phyloP scores from a whole-genome alignment of 306 rosid genomes.

The Amphicarpaea edgeworthii region DNA sequence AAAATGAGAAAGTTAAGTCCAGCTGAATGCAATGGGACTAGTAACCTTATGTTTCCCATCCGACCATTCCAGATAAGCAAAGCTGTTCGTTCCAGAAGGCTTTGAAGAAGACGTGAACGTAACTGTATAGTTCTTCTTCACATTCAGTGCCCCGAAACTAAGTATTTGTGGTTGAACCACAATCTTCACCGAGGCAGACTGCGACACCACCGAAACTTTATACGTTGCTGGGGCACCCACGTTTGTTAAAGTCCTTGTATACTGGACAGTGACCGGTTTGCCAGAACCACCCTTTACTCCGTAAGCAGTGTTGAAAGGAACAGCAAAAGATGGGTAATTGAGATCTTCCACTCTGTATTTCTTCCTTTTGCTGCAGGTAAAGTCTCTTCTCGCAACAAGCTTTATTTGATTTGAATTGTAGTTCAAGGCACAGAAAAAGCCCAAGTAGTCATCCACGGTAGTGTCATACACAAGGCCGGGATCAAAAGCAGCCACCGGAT shows the following conservation, averaged over 20 bases:
- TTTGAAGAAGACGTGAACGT: slow-evolving; percentile 60
- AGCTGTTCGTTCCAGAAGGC: slow-evolving; percentile 73
- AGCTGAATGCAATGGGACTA: slow-evolving; percentile 82
- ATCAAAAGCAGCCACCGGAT: slow-evolving; percentile 84
- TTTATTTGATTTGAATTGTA: slow-evolving; percentile 64
- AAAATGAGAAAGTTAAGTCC: slow-evolving; percentile 60
- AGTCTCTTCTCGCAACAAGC: slow-evolving; percentile 53
- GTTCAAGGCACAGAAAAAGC: slow-evolving; percentile 83
- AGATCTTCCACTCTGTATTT: slow-evolving; percentile 71
- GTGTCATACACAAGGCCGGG: slow-evolving; percentile 89
- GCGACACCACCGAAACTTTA: slow-evolving; percentile 58
- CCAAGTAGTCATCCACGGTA: slow-evolving; percentile 67
- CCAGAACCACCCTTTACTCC: slow-evolving; percentile 55
- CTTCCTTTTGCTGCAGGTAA: slow-evolving; percentile 61
- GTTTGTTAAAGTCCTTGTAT: slow-evolving; percentile 76
- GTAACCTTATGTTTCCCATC: slow-evolving; percentile 84
- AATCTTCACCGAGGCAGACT: slow-evolving; percentile 65
- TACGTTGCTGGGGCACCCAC: slow-evolving; percentile 74
- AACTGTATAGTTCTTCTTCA: slow-evolving; percentile 77
- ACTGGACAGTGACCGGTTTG: slow-evolving; percentile 55
- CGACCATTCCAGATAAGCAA: slow-evolving; percentile 80
- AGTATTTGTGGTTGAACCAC: slow-evolving; percentile 72
- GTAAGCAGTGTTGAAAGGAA: slow-evolving; percentile 68
- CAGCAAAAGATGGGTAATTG: slow-evolving; percentile 92
- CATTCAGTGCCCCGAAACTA: slow-evolving; percentile 52